Evolutionary conservation across 2,329 filamentous ascomycete species (phyloP).

Genomic region (Trichoderma sp.): DNA sequence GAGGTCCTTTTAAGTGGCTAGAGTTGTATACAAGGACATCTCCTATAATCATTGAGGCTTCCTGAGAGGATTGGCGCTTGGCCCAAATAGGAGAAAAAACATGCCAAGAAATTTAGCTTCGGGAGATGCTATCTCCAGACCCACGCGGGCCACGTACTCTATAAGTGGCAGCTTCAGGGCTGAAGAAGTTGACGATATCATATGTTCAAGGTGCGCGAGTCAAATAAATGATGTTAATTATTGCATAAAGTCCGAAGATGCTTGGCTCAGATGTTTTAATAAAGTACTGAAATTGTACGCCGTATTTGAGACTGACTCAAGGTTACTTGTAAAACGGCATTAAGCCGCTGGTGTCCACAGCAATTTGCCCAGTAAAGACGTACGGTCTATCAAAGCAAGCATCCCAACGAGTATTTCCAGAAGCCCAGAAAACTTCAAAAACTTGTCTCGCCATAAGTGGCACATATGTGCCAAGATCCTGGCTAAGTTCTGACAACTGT

Average conservation of each 20-base stretch:
- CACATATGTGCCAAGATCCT: not conserved
- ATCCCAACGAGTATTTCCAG: not conserved
- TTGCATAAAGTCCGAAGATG: not conserved
- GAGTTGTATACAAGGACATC: not conserved
- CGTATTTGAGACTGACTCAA: not conserved
- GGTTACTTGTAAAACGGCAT: not conserved
- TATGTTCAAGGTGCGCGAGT: not conserved
- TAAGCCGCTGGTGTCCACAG: not conserved
- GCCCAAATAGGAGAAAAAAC: constrained; percentile 3
- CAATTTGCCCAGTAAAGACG: not conserved
- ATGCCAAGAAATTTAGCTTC: constrained; percentile 6
- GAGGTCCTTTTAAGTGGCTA: not conserved
- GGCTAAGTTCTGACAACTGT: not conserved
- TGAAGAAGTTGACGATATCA: not conserved
- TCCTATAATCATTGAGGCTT: not conserved
- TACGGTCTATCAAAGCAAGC: constrained; percentile 3
- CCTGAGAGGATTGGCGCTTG: not conserved
- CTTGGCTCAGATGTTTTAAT: not conserved
- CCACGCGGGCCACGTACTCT: not conserved
- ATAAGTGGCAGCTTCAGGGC: not conserved
- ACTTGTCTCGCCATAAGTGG: not conserved
- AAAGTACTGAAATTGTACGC: not conserved
- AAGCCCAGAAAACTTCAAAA: not conserved
- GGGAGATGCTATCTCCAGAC: not conserved
- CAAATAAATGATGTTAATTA: not conserved